phyloP scores from a whole-genome alignment of 768 basidiomycete species.

The Boletus coccyginus region DNA sequence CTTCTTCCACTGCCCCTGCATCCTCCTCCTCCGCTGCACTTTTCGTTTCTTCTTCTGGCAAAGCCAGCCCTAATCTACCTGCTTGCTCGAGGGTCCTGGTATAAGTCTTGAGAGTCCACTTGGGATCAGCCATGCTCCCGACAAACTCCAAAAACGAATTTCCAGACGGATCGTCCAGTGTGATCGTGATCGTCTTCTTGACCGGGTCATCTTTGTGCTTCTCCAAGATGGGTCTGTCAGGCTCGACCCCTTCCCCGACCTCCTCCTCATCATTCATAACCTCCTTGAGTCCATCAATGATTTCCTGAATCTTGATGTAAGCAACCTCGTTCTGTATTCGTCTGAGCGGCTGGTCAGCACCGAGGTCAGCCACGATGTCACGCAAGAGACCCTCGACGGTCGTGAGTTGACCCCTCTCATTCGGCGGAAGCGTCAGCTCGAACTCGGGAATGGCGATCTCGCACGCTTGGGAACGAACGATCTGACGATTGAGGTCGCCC shows the following conservation, averaged over 20 bases:
- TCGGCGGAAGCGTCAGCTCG: conserved; percentile 84
- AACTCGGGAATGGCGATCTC: conserved; percentile 84
- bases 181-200: conserved; percentile 75
- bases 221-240: conserved; percentile 28
- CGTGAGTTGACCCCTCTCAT: conserved; percentile 86
- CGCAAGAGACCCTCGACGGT: conserved; percentile 91
- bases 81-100: conserved; percentile 80
- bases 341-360: conserved; percentile 79
- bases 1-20: conserved; percentile 12
- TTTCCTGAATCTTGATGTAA: conserved; percentile 68
- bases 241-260: conserved; percentile 29
- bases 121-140: conserved; percentile 84
- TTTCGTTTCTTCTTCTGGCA: conserved; percentile 41
- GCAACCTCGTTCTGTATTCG: conserved; percentile 71
- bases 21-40: neutral
- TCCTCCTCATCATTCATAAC: conserved; percentile 63
- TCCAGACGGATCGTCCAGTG: conserved; percentile 89
- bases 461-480: conserved; percentile 85
- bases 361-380: conserved; percentile 78
- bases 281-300: conserved; percentile 63
- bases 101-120: conserved; percentile 88
- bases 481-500: conserved; percentile 85
- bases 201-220: conserved; percentile 44
- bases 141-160: conserved; percentile 96
- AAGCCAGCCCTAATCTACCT: conserved; percentile 68